Evolutionary conservation across 768 basidiomycete species (phyloP).

Genomic region (Suillus alpinus): DNA sequence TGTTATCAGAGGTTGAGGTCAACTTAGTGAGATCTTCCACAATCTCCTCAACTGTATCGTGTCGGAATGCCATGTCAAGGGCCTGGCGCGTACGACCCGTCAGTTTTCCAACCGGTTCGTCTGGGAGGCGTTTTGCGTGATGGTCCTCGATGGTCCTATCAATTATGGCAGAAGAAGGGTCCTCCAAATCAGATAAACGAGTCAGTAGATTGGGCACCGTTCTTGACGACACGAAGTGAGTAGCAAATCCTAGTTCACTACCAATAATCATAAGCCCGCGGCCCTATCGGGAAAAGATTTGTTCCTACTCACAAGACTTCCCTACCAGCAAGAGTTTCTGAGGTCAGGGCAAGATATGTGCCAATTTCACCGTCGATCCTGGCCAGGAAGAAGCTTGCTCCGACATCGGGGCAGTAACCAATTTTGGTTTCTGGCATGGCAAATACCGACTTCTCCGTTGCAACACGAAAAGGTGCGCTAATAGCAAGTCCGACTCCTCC

Average conservation of each 20-base stretch:
- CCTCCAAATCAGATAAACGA: slow-evolving; percentile 50
- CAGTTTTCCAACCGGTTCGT: slow-evolving; percentile 52
- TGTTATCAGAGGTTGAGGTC: slow-evolving; percentile 37
- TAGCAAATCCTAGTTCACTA: slow-evolving; percentile 91
- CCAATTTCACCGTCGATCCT: slow-evolving; percentile 89
- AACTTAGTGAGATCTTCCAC: slow-evolving; percentile 48
- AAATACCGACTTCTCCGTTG: slow-evolving; percentile 88
- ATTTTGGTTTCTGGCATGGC: slow-evolving; percentile 98
- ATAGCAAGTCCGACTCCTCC: slow-evolving; percentile 89
- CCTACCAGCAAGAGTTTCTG: slow-evolving; percentile 67
- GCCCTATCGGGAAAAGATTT: slow-evolving; percentile 3
- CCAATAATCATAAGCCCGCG: slow-evolving; percentile 10
- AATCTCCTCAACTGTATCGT: slow-evolving; percentile 71
- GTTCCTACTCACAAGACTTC: slow-evolving; percentile 72
- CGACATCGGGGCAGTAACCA: slow-evolving; percentile 90
- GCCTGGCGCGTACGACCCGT: slow-evolving; percentile 67
- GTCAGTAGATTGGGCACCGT: slow-evolving; percentile 70
- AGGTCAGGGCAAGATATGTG: slow-evolving; percentile 90
- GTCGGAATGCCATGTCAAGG: slow-evolving; percentile 76
- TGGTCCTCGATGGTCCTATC: slow-evolving; percentile 70
- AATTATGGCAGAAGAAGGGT: slow-evolving; percentile 43
- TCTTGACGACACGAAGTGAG: slow-evolving; percentile 84
- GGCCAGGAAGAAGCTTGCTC: slow-evolving; percentile 85
- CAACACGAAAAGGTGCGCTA: slow-evolving; percentile 85
- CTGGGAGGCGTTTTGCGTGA: slow-evolving; percentile 53